These are phyloP conservation scores for Auriscalpium microsporum DNA, from an alignment of 768 basidiomycete genomes.

Conservation along the genomic window DNA sequence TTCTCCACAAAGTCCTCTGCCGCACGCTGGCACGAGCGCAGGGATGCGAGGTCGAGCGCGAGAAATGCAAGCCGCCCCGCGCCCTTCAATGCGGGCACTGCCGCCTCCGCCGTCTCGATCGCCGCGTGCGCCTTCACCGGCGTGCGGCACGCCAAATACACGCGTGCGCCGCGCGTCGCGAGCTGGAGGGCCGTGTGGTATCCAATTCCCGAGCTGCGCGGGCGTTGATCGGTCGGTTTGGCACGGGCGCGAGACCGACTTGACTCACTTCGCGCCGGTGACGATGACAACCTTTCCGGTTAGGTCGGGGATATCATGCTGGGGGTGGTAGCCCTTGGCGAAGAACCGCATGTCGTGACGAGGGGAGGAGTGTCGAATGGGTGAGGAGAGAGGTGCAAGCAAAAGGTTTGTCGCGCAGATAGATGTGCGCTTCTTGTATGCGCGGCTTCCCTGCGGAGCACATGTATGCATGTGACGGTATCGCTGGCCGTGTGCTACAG, in stretches of 20 bases:
- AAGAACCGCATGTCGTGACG: no score
- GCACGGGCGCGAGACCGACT: not conserved
- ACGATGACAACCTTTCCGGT: not conserved
- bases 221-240: not conserved
- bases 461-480: no score
- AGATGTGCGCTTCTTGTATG: no score
- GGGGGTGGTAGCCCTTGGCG: not conserved
- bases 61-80: not conserved
- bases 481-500: no score
- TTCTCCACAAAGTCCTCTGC: not conserved
- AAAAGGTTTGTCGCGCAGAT: no score
- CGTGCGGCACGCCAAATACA: conserved; percentile 1
- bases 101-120: not conserved
- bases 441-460: no score
- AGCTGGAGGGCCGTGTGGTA: not conserved
- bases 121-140: not conserved
- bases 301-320: not conserved
- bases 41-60: not conserved
- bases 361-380: no score
- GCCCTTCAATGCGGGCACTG: not conserved
- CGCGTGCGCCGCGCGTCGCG: not conserved
- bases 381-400: no score
- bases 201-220: not conserved
- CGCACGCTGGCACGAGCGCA: not conserved
- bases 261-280: not conserved